These are phyloP conservation scores for Aaosphaeria pasadenensis DNA, from an alignment of 2,329 filamentous ascomycete genomes.

Conservation along the genomic window DNA sequence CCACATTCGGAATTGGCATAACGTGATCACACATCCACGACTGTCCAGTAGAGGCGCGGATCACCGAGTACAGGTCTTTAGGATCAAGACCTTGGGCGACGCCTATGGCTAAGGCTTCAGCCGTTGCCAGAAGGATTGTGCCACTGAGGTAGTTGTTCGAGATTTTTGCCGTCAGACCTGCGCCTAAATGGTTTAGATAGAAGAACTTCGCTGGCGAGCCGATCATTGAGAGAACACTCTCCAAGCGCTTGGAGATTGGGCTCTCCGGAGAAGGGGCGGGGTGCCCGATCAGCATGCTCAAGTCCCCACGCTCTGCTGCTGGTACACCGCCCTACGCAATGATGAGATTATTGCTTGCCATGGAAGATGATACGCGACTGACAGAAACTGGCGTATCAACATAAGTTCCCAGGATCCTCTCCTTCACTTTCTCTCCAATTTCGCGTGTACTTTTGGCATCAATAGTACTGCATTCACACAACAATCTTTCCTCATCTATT, in stretches of 20 bases:
- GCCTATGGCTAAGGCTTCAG: constrained; percentile 31
- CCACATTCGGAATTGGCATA: constrained; percentile 29
- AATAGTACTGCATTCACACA: constrained; percentile 33
- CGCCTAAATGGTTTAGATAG: constrained; percentile 24
- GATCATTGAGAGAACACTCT: constrained; percentile 14
- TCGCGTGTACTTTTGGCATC: constrained; percentile 24
- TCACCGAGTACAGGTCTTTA: constrained; percentile 20
- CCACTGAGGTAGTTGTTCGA: constrained; percentile 32
- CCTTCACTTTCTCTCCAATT: constrained; percentile 15
- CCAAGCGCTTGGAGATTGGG: constrained; percentile 11
- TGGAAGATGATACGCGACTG: constrained; percentile 1
- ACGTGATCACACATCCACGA: constrained; percentile 36
- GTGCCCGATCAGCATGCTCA: constrained; percentile 27
- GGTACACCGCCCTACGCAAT: constrained; percentile 24
- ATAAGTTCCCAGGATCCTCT: constrained; percentile 15
- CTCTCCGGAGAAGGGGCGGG: constrained; percentile 7
- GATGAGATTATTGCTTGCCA: background rate
- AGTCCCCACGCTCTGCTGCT: constrained; percentile 22
- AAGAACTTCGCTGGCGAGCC: constrained; percentile 26
- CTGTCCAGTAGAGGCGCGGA: constrained; percentile 28
- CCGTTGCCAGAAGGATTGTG: constrained; percentile 28
- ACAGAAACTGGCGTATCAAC: constrained; percentile 32
- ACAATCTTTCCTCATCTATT: constrained; percentile 14
- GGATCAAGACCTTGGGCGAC: constrained; percentile 29
- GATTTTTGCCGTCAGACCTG: constrained; percentile 31